Percentiles rank a stretch among this genome's conserved stretches.
These are phyloP conservation scores for Phytophthora sp. DNA, from an alignment of 352 stramenopile genomes.

Conservation along the genomic window DNA sequence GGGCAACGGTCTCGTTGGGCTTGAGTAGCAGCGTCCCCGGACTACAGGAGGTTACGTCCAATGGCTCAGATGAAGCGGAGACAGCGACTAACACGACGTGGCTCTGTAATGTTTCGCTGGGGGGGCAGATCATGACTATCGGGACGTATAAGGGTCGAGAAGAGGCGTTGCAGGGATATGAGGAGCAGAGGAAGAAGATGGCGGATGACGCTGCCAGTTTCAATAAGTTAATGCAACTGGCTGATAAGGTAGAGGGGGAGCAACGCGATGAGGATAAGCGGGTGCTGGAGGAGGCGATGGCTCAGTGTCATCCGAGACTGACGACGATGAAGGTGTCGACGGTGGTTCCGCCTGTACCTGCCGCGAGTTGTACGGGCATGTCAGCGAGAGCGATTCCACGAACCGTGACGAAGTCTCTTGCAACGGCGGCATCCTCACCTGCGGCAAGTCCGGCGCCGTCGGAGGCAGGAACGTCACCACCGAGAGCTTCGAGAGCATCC, in stretches of 20 bases:
- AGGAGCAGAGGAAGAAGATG: conserved; percentile 42
- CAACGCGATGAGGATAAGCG: conserved; percentile 41
- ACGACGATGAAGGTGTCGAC: conserved; percentile 35
- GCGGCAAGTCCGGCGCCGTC: conserved; percentile 20
- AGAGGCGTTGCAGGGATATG: conserved; percentile 54
- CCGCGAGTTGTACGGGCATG: conserved; percentile 1
- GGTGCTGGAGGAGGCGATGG: conserved; percentile 48
- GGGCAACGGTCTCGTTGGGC: conserved; percentile 39
- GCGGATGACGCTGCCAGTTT: conserved; percentile 29
- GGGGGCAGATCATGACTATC: conserved; percentile 48
- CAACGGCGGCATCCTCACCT: conserved; percentile 24
- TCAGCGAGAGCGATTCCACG: conserved; percentile 10
- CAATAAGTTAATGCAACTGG: conserved; percentile 37
- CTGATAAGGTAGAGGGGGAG: conserved; percentile 15
- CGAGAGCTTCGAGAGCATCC: conserved; percentile 22
- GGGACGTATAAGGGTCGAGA: conserved; percentile 41
- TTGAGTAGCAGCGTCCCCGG: conserved; percentile 40
- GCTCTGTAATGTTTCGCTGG: conserved; percentile 61
- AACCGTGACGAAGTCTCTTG: conserved; percentile 16
- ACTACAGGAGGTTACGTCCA: conserved; percentile 42
- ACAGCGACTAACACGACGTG: conserved; percentile 34
- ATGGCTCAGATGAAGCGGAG: background rate
- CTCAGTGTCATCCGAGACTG: conserved; percentile 50
- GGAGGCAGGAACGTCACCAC: conserved; percentile 25
- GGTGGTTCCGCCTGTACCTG: conserved; percentile 5